A percentile compares a stretch with the other conserved stretches of the same genome.
These are phyloP conservation scores for Coemansia sp. DNA, from an alignment of 192 early-diverging fungal genomes.

Conservation along the genomic window DNA sequence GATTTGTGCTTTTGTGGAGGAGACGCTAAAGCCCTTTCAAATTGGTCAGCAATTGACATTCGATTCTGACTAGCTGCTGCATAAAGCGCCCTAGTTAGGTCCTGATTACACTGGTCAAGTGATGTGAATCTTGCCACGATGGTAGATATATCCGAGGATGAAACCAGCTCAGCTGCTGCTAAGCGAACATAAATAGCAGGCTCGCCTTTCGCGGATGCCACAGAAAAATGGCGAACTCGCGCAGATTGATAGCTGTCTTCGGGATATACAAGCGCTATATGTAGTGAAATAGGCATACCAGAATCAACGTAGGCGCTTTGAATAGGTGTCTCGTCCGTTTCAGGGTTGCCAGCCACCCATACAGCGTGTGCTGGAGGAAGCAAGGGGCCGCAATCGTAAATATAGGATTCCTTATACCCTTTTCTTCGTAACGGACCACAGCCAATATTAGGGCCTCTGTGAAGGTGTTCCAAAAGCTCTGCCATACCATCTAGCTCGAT, in stretches of 20 bases:
- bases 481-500: slow-evolving; percentile 20
- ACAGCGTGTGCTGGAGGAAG: slow-evolving; percentile 17
- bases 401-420: background rate
- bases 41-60: slow-evolving; percentile 6
- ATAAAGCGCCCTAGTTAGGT: slow-evolving; percentile 10
- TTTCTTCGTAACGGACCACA: slow-evolving; percentile 19
- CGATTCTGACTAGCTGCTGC: slow-evolving; percentile 10
- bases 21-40: background rate
- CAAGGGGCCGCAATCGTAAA: slow-evolving; percentile 7
- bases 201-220: slow-evolving; percentile 8
- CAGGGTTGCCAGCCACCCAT: slow-evolving; percentile 13
- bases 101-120: slow-evolving; percentile 7
- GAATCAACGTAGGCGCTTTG: slow-evolving; percentile 15
- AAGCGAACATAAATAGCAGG: slow-evolving; percentile 15
- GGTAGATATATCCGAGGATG: slow-evolving; percentile 9
- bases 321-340: background rate
- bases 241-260: slow-evolving; percentile 16
- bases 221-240: slow-evolving; percentile 15
- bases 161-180: slow-evolving; percentile 23
- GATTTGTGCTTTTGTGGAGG: slow-evolving; percentile 4
- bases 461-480: slow-evolving; percentile 23
- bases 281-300: slow-evolving; percentile 35
- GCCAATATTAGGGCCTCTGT: slow-evolving; percentile 6
- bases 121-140: slow-evolving; percentile 24
- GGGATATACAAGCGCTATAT: slow-evolving; percentile 23